Evolutionary conservation across 1,284 basidiomycete genomes (phyloP).

Genomic region (Naganishia albida): DNA sequence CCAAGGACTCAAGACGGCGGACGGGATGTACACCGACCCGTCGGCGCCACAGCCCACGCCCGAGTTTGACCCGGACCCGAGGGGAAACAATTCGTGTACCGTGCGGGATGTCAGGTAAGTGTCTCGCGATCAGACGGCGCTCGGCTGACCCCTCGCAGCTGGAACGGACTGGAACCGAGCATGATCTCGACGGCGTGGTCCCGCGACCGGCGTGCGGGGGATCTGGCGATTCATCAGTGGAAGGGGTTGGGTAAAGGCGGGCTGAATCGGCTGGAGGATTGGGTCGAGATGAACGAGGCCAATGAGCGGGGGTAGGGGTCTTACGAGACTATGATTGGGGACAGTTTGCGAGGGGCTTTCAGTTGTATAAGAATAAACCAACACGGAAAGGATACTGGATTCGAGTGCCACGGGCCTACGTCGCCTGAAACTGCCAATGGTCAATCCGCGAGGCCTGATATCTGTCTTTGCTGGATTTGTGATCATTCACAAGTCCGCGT

Average conservation of each 20-base stretch:
- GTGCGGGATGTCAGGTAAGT: slow-evolving; percentile 68
- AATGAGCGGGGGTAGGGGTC: slow-evolving; percentile 40
- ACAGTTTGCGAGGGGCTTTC: no score
- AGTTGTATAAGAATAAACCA: no score
- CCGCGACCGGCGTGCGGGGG: slow-evolving; percentile 61
- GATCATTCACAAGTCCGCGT: no score
- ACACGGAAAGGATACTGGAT: no score
- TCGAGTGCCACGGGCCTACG: no score
- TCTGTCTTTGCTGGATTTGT: no score
- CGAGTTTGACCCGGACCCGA: slow-evolving; percentile 29
- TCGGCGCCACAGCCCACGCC: slow-evolving; percentile 41
- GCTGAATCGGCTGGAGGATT: slow-evolving; percentile 67
- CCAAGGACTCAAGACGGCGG: slow-evolving; percentile 63
- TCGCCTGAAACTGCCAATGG: no score
- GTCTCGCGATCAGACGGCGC: slow-evolving; percentile 19
- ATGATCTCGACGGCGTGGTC: slow-evolving; percentile 92
- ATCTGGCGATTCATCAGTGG: slow-evolving; percentile 89
- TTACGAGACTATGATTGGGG: no score
- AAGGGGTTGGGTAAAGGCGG: slow-evolving; percentile 78
- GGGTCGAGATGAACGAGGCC: slow-evolving; percentile 61
- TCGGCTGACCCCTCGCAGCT: slow-evolving; percentile 28
- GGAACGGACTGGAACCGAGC: slow-evolving; percentile 67
- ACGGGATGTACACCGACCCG: slow-evolving; percentile 48
- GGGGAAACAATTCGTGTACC: slow-evolving; percentile 36
- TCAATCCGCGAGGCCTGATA: no score